These are phyloP conservation scores for Lanmaoa pseudosensibilis DNA, from an alignment of 768 basidiomycete genomes.

Conservation along the genomic window DNA sequence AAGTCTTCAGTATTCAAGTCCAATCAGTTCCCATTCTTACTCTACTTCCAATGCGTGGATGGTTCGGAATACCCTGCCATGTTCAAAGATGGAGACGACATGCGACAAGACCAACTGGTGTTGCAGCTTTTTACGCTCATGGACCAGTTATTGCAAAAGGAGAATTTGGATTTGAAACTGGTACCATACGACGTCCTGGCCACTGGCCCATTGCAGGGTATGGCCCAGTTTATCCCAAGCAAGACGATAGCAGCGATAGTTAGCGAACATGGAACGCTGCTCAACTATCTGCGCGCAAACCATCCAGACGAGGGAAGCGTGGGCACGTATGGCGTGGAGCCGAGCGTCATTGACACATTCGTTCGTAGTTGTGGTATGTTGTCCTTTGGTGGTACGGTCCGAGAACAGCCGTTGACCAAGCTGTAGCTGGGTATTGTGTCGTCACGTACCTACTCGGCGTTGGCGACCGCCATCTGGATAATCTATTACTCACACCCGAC, in stretches of 20 bases:
- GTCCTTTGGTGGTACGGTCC: constrained; percentile 30
- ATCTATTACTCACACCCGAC: constrained; percentile 88
- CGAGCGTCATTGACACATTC: constrained; percentile 92
- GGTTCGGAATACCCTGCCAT: constrained; percentile 91
- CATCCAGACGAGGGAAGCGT: constrained; percentile 94
- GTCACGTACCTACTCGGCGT: constrained; percentile 96
- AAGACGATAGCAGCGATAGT: constrained; percentile 95
- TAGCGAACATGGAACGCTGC: constrained; percentile 83
- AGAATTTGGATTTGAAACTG: constrained; percentile 91
- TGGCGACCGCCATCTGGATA: constrained; percentile 96
- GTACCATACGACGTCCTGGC: constrained; percentile 92
- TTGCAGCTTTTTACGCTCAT: constrained; percentile 98
- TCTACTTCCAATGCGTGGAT: constrained; percentile 86
- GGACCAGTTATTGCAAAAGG: constrained; percentile 90
- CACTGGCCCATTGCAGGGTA: constrained; percentile 88
- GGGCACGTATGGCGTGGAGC: constrained; percentile 93
- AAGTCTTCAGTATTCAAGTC: constrained; percentile 97
- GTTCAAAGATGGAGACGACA: constrained; percentile 98
- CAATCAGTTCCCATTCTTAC: constrained; percentile 86
- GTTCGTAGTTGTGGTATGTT: constrained; percentile 90
- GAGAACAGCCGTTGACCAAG: constrained; percentile 14
- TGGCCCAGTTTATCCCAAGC: constrained; percentile 95
- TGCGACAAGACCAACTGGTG: constrained; percentile 97
- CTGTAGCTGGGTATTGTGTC: constrained; percentile 92
- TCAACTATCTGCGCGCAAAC: constrained; percentile 84